Percentiles rank a stretch among this genome's conserved stretches.
Conservation (phyloP, 805 yeast genomes). For the Saturnispora silvae region DNA sequence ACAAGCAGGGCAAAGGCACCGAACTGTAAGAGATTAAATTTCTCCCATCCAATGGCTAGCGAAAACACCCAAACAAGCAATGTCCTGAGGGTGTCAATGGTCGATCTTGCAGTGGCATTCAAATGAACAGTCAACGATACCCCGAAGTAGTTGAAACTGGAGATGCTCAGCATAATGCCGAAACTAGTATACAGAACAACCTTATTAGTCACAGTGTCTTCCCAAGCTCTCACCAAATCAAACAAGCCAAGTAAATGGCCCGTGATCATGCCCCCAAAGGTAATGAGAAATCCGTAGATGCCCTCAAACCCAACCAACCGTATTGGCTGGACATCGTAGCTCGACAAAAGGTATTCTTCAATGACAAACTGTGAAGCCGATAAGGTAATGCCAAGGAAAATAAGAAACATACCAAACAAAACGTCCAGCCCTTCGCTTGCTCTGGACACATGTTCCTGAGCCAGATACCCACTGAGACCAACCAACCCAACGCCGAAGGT, state of each 20-base stretch:
- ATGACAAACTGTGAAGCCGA: slow-evolving; percentile 70
- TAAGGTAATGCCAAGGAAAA: slow-evolving; percentile 53
- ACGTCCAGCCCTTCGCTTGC: slow-evolving; percentile 22
- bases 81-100: slow-evolving; percentile 71
- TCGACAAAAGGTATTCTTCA: slow-evolving; percentile 57
- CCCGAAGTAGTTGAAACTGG: slow-evolving; percentile 65
- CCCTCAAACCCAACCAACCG: slow-evolving; percentile 70
- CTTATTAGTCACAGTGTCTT: slow-evolving; percentile 35
- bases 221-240: slow-evolving; percentile 41
- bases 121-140: slow-evolving; percentile 52
- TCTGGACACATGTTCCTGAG: slow-evolving; percentile 3
- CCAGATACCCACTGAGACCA: slow-evolving; percentile 53
- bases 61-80: slow-evolving; percentile 68
- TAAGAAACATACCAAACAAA: slow-evolving; percentile 45
- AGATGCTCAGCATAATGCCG: slow-evolving; percentile 61
- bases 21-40: slow-evolving; percentile 49
- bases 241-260: slow-evolving; percentile 40
- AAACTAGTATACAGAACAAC: slow-evolving; percentile 43
- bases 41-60: slow-evolving; percentile 63
- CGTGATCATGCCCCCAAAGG: slow-evolving; percentile 34
- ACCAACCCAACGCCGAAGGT: slow-evolving; percentile 61
- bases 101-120: slow-evolving; percentile 70
- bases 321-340: slow-evolving; percentile 46
- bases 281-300: slow-evolving; percentile 43
- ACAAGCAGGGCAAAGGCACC: slow-evolving; percentile 55